Conservation (phyloP, 176 grass and related monocot genomes). For the Musa schizocarpa region DNA sequence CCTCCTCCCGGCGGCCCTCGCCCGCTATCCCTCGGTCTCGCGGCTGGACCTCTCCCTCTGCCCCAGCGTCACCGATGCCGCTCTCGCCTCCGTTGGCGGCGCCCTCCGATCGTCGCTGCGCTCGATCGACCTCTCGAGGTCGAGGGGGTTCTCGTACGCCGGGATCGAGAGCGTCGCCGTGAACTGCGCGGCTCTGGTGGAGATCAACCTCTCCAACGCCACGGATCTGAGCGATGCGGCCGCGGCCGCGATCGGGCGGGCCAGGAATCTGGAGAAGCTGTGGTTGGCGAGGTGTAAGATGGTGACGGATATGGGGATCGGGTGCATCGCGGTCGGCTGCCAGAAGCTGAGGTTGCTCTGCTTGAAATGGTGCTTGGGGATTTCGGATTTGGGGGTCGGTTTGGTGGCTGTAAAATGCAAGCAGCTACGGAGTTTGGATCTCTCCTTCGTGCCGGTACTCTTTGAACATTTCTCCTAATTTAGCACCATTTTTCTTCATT, state of each 20-base stretch:
- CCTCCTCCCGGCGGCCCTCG: conserved; percentile 35
- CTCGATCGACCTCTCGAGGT: conserved; percentile 60
- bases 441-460: conserved; percentile 70
- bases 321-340: conserved; percentile 70
- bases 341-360: conserved; percentile 45
- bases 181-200: conserved; percentile 30
- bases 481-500: not conserved
- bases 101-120: conserved; percentile 10
- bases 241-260: conserved; percentile 34
- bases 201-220: conserved; percentile 73
- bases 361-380: conserved; percentile 64
- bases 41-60: conserved; percentile 70
- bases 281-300: conserved; percentile 55
- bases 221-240: conserved; percentile 45
- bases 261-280: conserved; percentile 22
- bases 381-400: conserved; percentile 57
- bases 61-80: conserved; percentile 37
- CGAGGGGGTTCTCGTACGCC: conserved; percentile 35
- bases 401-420: conserved; percentile 62
- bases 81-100: conserved; percentile 17
- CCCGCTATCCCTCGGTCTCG: conserved; percentile 32
- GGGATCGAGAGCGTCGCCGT: conserved; percentile 41
- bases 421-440: conserved; percentile 49
- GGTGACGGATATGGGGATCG: conserved; percentile 73
- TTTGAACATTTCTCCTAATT: conserved; percentile 9